A percentile compares a stretch with the other conserved stretches of the same genome.
Evolutionary conservation across 768 basidiomycete genomes (phyloP).

Genomic region (Russula brevipes): DNA sequence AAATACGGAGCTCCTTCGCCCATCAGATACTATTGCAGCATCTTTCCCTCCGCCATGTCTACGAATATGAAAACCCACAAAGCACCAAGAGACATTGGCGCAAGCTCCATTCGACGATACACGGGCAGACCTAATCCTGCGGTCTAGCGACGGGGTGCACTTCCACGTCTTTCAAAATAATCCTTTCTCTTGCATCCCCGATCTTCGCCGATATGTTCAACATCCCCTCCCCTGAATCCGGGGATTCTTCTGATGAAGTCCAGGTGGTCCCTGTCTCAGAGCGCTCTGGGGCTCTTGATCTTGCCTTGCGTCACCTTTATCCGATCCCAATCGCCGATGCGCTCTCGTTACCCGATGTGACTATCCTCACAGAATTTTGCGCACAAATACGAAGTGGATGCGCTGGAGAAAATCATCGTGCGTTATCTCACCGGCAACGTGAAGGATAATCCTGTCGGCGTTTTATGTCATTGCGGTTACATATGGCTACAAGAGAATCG

Average conservation of each 20-base stretch:
- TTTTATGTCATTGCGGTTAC: constrained; percentile 11
- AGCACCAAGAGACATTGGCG: too few species aligned
- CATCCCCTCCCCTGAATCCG: neutral
- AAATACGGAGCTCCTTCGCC: too few species aligned
- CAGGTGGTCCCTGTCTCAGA: constrained; percentile 8
- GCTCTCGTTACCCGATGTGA: neutral
- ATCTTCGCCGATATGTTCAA: constrained; percentile 16
- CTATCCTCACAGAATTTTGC: constrained; percentile 13
- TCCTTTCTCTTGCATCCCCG: constrained; percentile 14
- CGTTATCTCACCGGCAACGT: neutral
- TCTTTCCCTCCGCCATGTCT: too few species aligned
- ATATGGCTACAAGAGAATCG: neutral
- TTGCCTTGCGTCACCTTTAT: constrained; percentile 17
- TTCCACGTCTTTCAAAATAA: constrained; percentile 15
- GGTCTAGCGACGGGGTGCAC: constrained; percentile 10
- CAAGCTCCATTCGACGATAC: constrained; percentile 12
- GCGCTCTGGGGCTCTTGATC: constrained; percentile 7
- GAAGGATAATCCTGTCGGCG: constrained; percentile 16
- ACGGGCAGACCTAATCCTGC: constrained; percentile 6
- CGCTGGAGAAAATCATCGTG: neutral
- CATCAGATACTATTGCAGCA: too few species aligned
- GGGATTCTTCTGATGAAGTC: neutral
- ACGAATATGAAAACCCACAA: too few species aligned
- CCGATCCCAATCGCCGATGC: neutral
- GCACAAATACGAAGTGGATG: constrained; percentile 16